Evolutionary conservation across 768 basidiomycete species (phyloP), one percentile per base, ranked within the genome.

Genomic region (Pleurotus tuoliensis): DNA sequence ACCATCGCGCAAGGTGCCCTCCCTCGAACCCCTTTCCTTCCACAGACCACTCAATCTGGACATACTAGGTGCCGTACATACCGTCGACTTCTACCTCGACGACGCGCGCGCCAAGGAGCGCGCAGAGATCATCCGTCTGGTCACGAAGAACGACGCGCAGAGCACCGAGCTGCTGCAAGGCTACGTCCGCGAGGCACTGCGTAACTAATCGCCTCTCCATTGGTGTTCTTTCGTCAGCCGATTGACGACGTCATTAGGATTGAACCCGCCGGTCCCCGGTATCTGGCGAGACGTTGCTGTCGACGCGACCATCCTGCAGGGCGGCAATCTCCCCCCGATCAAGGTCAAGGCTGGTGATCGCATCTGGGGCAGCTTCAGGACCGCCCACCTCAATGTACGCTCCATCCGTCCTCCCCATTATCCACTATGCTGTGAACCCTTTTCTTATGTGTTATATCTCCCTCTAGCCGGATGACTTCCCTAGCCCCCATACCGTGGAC

Each of bases 1-100:
- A 77, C 75, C 62, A 72, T 73, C 46, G 74, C 77, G 0, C 79
- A 82, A 59, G 70, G 76, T 76, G 8, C 30, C 30, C 30, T 34
- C 11, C 30, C 11, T 34, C 11, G 8, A 2, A 8, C 7, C 30
- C 8, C 24, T 9, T 34, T 34, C 30, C 30, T 34, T 2, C 30
- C 8, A n/a, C 9, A 34, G 30, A 34, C 30, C 3, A 34, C 30
- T 34, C 3, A 34, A 34, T 34, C 30, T 11, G 11, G 30, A 9
- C 30, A 34, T 34, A 34, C 30, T 34, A 75, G 77, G 75, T 11
- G 73, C 73, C 15, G 71, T 76, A 4, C 70, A 80, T 41, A 73
- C 82, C n/a, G 64, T 84, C 49, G 76, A 83, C 60, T 82, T 83
- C 67, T 83, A 81, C 65, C 64, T 84, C 20, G 74, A 76, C 41